A percentile compares a stretch with the other conserved stretches of the same genome.
These are phyloP conservation scores for Huntiella bhutanensis DNA, from an alignment of 2,329 filamentous ascomycete genomes.

Conservation along the genomic window DNA sequence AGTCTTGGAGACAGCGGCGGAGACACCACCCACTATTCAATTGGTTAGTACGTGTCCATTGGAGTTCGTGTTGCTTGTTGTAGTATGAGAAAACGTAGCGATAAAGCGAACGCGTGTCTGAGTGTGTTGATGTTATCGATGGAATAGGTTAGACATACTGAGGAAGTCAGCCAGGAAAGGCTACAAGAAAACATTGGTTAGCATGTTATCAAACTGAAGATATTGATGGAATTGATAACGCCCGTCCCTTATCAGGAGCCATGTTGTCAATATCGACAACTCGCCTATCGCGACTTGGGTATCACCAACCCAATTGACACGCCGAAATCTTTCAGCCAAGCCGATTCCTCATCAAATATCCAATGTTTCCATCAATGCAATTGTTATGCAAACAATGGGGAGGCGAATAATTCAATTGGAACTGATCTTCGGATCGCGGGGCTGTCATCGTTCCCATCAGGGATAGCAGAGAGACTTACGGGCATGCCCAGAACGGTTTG, in stretches of 20 bases:
- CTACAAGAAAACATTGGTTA: slow-evolving; percentile 28
- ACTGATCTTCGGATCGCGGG: background rate
- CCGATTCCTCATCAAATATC: no score
- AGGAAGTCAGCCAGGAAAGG: slow-evolving; percentile 96
- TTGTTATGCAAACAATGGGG: no score
- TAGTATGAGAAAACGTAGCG: background rate
- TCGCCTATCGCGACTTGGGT: background rate
- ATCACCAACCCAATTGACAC: background rate
- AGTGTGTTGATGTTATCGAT: background rate
- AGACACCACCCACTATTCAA: slow-evolving; percentile 89
- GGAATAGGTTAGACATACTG: slow-evolving; percentile 48
- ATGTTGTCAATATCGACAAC: no score
- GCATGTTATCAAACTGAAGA: slow-evolving; percentile 13
- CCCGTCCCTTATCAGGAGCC: no score
- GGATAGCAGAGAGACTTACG: slow-evolving; percentile 6
- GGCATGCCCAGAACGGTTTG: slow-evolving; percentile 12
- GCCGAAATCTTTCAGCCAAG: background rate
- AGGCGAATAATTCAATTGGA: no score
- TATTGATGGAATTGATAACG: background rate
- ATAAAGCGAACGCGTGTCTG: background rate
- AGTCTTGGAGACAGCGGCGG: slow-evolving; percentile 99
- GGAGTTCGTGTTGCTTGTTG: background rate
- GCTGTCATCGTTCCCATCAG: background rate
- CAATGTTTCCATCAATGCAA: background rate
- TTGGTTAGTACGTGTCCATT: slow-evolving; percentile 13